Evolutionary conservation across 345 rosid genomes (phyloP).

Genomic region (Toxicodendron radicans): DNA sequence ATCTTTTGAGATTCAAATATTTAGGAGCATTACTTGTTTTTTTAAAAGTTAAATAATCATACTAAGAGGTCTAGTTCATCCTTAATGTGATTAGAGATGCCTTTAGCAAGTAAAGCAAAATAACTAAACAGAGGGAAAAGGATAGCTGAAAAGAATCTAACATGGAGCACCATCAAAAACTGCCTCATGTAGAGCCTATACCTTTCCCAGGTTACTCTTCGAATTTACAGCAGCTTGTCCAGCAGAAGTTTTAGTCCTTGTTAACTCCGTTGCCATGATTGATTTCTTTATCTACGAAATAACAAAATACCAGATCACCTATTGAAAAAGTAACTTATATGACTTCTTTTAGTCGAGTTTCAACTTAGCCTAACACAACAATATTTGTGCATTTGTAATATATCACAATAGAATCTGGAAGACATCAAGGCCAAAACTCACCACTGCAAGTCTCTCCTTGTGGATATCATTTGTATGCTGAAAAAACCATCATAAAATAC

Average conservation of each 20-base stretch:
- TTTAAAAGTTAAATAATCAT: not conserved
- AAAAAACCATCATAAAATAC: constrained; percentile 12
- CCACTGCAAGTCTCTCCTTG: constrained; percentile 84
- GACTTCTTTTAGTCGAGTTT: not conserved
- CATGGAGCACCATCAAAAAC: constrained; percentile 8
- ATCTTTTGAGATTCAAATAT: not conserved
- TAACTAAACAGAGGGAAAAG: not conserved
- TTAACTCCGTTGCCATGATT: constrained; percentile 46
- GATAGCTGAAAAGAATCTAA: not conserved
- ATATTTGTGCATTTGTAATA: not conserved
- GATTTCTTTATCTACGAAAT: constrained; percentile 77
- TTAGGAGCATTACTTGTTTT: not conserved
- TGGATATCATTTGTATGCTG: constrained; percentile 80
- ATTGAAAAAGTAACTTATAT: not conserved
- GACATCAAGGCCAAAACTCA: constrained; percentile 39
- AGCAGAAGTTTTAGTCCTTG: constrained; percentile 41
- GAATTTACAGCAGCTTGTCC: constrained; percentile 58
- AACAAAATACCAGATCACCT: not conserved
- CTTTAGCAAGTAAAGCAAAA: not conserved
- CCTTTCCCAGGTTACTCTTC: constrained; percentile 62
- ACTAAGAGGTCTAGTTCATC: not conserved
- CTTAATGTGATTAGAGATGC: not conserved
- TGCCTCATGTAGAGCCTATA: constrained; percentile 43
- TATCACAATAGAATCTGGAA: constrained; percentile 3
- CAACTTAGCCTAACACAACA: constrained; percentile 11